Base-by-base conservation (phyloP, 106 monocot species). In the Cymbidium sinense region DNA sequence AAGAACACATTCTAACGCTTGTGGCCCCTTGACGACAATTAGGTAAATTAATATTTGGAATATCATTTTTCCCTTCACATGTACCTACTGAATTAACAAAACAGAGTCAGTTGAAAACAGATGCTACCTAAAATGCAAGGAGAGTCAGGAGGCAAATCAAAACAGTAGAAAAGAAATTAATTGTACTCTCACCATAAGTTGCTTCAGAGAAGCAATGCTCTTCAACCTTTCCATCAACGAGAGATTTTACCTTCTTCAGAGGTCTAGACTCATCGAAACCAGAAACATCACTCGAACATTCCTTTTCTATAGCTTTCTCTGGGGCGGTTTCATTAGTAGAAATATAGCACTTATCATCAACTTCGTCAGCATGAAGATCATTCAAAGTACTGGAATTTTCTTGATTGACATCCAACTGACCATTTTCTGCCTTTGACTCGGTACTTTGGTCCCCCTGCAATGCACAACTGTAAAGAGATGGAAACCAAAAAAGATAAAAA, bases 221-320 rank as follows among this genome's bases (percentile, higher is more conserved):
- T 41, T 83, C 85, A 71, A 71, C 18, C 3, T 33, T 33, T 31
- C 34, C 69, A 82, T 88, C 87, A 76, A 25, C 37, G 34, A 76
- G 78, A 74, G 75, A 69, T 81, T 92, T 98, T 20, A 80, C 73
- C 86, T 87, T 93, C 84, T 94, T 98, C 61, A 76, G 75, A 79
- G 86, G 86, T 76, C 88, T 88, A 27, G 70, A 34, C n/a, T 87
- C 85, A 50, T 76, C 76, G 77, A 54, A 64, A 7, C 17, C 67
- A 77, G 79, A 76, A 74, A 34, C 83, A 83, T 77, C 87, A 13
- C 78, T 86, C 50, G 72, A n/a, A 34, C n/a, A 70, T 30, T 92
- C 85, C 54, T 80, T 82, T 43, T 74, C 79, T 78, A 35, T 28
- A 54, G 80, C 75, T 30, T 58, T 21, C 27, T 7, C n/a, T 67